phyloP scores from a whole-genome alignment of 345 rosid genomes.

The Corymbia maculata region DNA sequence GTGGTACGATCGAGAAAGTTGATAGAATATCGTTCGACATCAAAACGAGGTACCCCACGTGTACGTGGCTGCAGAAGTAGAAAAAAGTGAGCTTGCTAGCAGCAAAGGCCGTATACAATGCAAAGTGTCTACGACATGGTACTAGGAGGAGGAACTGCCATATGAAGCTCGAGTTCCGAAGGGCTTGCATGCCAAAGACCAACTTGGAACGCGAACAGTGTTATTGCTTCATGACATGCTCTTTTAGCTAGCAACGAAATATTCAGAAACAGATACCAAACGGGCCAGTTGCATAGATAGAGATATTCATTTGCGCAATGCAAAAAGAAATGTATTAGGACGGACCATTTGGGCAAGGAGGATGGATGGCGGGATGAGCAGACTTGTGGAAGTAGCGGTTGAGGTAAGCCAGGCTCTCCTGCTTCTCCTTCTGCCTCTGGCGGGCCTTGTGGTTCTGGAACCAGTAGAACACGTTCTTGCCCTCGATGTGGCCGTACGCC shows the following conservation, averaged over 20 bases:
- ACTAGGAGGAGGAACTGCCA: background rate
- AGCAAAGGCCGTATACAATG: background rate
- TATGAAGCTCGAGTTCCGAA: background rate
- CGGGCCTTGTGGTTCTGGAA: constrained; percentile 98
- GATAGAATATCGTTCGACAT: background rate
- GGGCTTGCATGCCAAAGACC: background rate
- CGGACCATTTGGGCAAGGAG: constrained; percentile 45
- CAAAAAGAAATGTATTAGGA: background rate
- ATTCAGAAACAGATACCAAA: background rate
- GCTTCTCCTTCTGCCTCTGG: constrained; percentile 85
- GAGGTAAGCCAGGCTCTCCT: constrained; percentile 50
- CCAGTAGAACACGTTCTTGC: constrained; percentile 98
- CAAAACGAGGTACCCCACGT: background rate
- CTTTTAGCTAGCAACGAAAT: background rate
- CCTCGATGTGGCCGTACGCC: constrained; percentile 80
- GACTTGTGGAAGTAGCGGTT: constrained; percentile 36
- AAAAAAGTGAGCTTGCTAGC: background rate
- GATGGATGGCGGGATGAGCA: background rate
- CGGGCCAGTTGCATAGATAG: background rate
- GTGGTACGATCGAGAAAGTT: background rate
- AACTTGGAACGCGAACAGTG: background rate
- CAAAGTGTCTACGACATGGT: background rate
- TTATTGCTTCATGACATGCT: background rate
- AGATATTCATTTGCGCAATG: background rate
- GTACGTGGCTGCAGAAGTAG: background rate